Conservation (phyloP, 306 rosid genomes). For the apple (Malus domestica) region ASM211411v1 NC_041803.1:44931501-44932000, state of each 20-base stretch:
- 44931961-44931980: not conserved
- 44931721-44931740: not conserved
- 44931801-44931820: not conserved
- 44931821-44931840: not conserved
- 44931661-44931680: not conserved
- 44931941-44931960: not conserved
- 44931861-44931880: slow-evolving; percentile 1
- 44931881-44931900: not conserved
- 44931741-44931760: slow-evolving; percentile 18
- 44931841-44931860: slow-evolving; percentile 16
- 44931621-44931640: not conserved
- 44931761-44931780: slow-evolving; percentile 10
- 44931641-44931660: not conserved
- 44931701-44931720: too few relatives aligned
- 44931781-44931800: slow-evolving; percentile 10
- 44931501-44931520: not conserved
- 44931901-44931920: not conserved
- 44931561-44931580: slow-evolving; percentile 19
- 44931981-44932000: not conserved
- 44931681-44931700: not conserved
- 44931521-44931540: slow-evolving; percentile 1
- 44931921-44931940: not conserved
- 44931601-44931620: not conserved
- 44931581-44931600: not conserved
- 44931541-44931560: slow-evolving; percentile 3